Conservation (phyloP, 2,329 filamentous ascomycete genomes). For the Colletotrichum falcatum region DNA sequence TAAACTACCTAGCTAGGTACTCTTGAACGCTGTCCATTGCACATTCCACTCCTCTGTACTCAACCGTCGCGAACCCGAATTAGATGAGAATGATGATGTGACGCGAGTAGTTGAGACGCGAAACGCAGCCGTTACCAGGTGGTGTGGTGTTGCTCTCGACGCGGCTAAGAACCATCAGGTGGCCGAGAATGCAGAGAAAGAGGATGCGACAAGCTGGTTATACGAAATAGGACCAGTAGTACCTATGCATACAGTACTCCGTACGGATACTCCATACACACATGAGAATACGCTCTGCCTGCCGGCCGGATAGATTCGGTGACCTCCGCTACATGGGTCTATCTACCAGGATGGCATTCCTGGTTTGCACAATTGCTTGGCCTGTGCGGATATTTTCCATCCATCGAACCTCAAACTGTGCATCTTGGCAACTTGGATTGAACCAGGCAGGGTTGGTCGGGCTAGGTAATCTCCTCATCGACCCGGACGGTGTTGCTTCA, state of each 20-base stretch:
- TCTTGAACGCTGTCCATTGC: neutral
- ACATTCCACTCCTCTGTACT: neutral
- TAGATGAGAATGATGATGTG: neutral
- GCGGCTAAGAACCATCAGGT: neutral
- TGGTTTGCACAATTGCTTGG: constrained; percentile 8
- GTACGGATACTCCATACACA: neutral
- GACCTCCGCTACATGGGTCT: neutral
- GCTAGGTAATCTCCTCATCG: neutral
- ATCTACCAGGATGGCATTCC: neutral
- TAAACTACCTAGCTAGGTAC: too few species aligned
- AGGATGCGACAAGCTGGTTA: neutral
- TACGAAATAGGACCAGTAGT: too few species aligned
- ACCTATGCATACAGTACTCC: too few species aligned
- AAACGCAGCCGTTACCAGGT: neutral
- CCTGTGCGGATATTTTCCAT: too few species aligned
- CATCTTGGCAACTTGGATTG: constrained; percentile 3
- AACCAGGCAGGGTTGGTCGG: neutral
- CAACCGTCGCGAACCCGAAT: neutral
- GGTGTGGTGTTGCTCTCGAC: neutral
- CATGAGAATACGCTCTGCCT: neutral
- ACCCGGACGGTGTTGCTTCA: neutral
- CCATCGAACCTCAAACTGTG: neutral
- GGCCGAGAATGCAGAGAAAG: neutral
- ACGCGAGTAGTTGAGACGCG: neutral
- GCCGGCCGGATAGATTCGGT: neutral